phyloP scores from a whole-genome alignment of 2,329 filamentous ascomycete genomes.

The Diaporthe aspalathi region DNA sequence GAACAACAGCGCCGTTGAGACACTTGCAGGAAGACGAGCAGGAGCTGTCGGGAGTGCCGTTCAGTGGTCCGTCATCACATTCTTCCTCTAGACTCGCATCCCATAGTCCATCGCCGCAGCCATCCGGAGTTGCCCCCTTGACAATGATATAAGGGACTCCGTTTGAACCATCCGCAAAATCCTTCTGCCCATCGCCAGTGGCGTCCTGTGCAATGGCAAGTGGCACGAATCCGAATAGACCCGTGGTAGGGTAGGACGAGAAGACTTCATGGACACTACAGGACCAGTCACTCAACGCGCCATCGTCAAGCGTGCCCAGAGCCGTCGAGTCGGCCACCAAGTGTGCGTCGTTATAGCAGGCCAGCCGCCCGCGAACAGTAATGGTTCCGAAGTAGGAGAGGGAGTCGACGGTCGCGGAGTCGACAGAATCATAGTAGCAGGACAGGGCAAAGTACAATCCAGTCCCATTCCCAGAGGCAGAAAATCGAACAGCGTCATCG shows the following conservation, averaged over 20 bases:
- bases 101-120: conserved; percentile 54
- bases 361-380: conserved; percentile 51
- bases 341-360: conserved; percentile 54
- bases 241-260: conserved; percentile 50
- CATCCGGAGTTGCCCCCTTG: conserved; percentile 53
- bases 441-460: conserved; percentile 56
- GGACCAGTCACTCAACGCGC: conserved; percentile 54
- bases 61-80: conserved; percentile 52
- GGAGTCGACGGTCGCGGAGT: conserved; percentile 41
- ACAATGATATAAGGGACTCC: conserved; percentile 57
- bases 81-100: conserved; percentile 51
- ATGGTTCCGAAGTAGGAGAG: conserved; percentile 53
- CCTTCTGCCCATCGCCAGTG: conserved; percentile 48
- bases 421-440: conserved; percentile 52
- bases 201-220: conserved; percentile 54
- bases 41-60: conserved; percentile 48
- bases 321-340: conserved; percentile 52
- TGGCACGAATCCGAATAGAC: conserved; percentile 51
- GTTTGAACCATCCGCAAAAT: conserved; percentile 50
- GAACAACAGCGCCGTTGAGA: conserved; percentile 45
- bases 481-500: conserved; percentile 52
- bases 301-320: conserved; percentile 50
- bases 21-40: conserved; percentile 55
- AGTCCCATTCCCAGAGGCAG: conserved; percentile 49
- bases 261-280: conserved; percentile 57